Percentiles rank a stretch among this genome's conserved stretches.
Evolutionary conservation across 2,329 filamentous ascomycete genomes (phyloP).

Genomic region (Beauveria asiatica): DNA sequence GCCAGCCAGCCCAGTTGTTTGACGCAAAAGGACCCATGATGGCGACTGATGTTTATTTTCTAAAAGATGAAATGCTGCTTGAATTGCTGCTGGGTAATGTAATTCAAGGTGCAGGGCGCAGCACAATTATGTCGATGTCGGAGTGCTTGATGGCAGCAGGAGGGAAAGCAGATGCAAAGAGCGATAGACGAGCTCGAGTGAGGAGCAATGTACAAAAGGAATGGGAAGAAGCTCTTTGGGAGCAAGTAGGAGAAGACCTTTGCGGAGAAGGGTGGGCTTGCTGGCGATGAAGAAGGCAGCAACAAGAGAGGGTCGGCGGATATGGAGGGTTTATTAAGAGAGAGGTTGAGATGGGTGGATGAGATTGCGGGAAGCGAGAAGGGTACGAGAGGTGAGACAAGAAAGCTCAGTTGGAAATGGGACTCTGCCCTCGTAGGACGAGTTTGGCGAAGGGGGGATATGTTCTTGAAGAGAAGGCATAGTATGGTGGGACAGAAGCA

Average conservation of each 20-base stretch:
- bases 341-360: conserved; percentile 2
- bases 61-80: not conserved
- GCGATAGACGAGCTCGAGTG: not conserved
- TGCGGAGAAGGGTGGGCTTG: not conserved
- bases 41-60: not conserved
- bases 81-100: not conserved
- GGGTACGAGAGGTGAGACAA: conserved; percentile 11
- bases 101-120: not conserved
- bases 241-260: not conserved
- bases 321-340: conserved; percentile 8
- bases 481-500: conserved; percentile 7
- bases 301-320: conserved; percentile 3
- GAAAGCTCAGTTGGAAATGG: conserved; percentile 7
- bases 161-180: conserved; percentile 1
- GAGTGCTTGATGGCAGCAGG: not conserved
- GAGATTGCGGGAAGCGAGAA: conserved; percentile 1
- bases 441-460: conserved; percentile 24
- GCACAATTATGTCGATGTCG: not conserved
- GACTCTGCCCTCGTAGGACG: conserved; percentile 26
- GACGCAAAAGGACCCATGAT: conserved; percentile 27
- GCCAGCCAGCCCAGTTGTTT: conserved; percentile 28
- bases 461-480: conserved; percentile 17
- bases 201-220: conserved; percentile 4
- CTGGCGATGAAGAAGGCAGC: not conserved
- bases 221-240: not conserved